Base-by-base conservation (phyloP, 2,329 filamentous ascomycete genomes). In the Dactylonectria estremocensis region DNA sequence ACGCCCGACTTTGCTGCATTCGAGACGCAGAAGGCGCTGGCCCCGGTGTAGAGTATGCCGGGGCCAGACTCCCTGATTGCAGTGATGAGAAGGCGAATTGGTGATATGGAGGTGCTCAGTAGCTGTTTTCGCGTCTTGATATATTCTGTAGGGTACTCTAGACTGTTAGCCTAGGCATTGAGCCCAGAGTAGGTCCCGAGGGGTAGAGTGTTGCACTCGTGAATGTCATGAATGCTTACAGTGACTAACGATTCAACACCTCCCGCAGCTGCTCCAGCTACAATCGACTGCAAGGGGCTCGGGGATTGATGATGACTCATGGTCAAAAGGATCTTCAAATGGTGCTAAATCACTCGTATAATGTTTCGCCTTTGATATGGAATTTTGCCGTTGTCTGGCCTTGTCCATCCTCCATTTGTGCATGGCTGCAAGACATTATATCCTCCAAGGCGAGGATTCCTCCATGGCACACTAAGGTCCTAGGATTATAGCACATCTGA, bases 1-100 rank as follows among this genome's bases (percentile, higher is more conserved):
- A 77, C 69, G 9, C 65, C 69, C 1, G 63, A 71, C 45, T 74
- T 72, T 6, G 66, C 60, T 13, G 72, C 64, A 56, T 74, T 72
- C 6, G 69, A 71, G 31, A 68, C 43, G 35, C 72, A 71, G 61
- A 74, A 73, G 24, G 62, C 70, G 40, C 60, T 58, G 66, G 54
- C 69, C 20, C 67, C 63, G 7, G 61, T 54, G 43, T 69, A 72
- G 2, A 74, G 61, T 5, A 54, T 40, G 5, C 49, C 31, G 16
- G 68, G n/a, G 1, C 68, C 65, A 54, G 9, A 45, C 52, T 35
- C 58, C 22, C 14, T 61, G 35, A 61, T 28, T 13, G 46, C 48
- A 10, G 31, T 18, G 16, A n/a, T 11, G n/a, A 61, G 35, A 20
- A 61, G 14, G 11, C 28, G 46, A 9, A 40, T 7, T 35, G 58